Base-by-base conservation (phyloP, 495 filamentous ascomycete genomes). In the Bathelium albidoporum region DNA sequence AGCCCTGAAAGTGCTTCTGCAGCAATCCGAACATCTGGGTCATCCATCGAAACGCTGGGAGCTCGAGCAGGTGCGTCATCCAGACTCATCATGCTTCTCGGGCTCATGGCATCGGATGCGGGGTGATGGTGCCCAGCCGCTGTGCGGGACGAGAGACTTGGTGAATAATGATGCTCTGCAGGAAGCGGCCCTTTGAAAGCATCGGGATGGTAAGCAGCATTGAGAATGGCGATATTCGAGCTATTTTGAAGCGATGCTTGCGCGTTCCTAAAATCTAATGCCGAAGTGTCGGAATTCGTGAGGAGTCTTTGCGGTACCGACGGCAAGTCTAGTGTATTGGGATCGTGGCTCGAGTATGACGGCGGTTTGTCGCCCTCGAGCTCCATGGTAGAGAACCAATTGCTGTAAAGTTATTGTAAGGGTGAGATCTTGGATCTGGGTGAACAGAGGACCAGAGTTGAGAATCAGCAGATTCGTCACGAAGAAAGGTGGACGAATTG, bases 1-100 rank as follows among this genome's bases (percentile, higher is more conserved):
- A 97, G 80, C 62, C 90, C 89, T 39, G 88, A 88, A 24, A 97
- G 75, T 14, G 92, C 91, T 76, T 96, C 90, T 32, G 91, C 91
- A 31, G 91, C 92, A 70, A 87, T 78, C 32, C 86, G 79, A 32
- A 88, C 85, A 65, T 95, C 88, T 16, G 89, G 84, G 71, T 97
- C 91, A 69, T 96, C 91, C 67, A 93, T 83, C 55, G 85, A 90
- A 32, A 70, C 72, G 49, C 70, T 75, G 32, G 64, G 29, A 10
- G 63, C 61, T 28, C 65, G 59, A 32, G 18, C 22, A 14, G 26
- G 20, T 22, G 11, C 61, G 1, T 70, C 66, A 41, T 68, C 64
- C 24, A 44, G 24, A 59, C 70, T 71, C 31, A 65, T 53, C 1
- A 66, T 66, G 60, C 72, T 73, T 26, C 62, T 60, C 4, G 67